phyloP scores from a whole-genome alignment of 1,139 yeast genomes.

The Zygotorulaspora mrakii region DNA sequence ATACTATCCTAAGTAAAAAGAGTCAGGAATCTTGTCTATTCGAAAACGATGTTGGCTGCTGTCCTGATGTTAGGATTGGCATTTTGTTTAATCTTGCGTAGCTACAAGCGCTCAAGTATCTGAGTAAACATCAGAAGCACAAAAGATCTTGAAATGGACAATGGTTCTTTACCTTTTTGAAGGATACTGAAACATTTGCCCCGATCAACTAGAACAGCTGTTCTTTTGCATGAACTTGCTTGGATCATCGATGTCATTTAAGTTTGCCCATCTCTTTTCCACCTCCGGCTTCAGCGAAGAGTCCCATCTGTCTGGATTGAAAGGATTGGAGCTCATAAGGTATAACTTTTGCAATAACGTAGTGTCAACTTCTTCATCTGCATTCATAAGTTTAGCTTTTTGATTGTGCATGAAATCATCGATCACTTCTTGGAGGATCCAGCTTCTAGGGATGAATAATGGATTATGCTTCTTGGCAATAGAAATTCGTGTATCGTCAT shows the following conservation, averaged over 20 bases:
- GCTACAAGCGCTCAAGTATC: no score
- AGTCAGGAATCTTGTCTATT: no score
- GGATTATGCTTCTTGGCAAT: conserved; percentile 61
- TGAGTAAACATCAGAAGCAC: no score
- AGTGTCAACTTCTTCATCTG: conserved; percentile 21
- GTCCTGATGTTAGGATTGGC: no score
- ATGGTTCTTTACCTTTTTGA: no score
- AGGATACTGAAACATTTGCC: no score
- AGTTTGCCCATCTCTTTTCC: conserved; percentile 51
- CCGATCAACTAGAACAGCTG: conserved; percentile 55
- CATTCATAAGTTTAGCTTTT: conserved; percentile 32
- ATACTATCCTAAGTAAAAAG: no score
- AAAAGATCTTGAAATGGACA: no score
- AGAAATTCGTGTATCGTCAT: conserved; percentile 40
- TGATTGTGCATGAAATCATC: conserved; percentile 37
- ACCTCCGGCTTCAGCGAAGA: conserved; percentile 50
- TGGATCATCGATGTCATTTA: conserved; percentile 42
- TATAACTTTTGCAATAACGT: conserved; percentile 50
- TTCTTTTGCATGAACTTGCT: conserved; percentile 58
- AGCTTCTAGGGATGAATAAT: conserved; percentile 72
- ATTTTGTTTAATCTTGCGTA: no score
- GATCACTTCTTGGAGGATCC: conserved; percentile 85
- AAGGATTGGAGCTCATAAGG: conserved; percentile 63
- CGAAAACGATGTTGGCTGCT: no score
- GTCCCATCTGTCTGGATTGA: conserved; percentile 60